Percentiles rank a stretch among this genome's conserved stretches.
phyloP scores from a whole-genome alignment of 345 rosid species.

The Salix caprea region DNA sequence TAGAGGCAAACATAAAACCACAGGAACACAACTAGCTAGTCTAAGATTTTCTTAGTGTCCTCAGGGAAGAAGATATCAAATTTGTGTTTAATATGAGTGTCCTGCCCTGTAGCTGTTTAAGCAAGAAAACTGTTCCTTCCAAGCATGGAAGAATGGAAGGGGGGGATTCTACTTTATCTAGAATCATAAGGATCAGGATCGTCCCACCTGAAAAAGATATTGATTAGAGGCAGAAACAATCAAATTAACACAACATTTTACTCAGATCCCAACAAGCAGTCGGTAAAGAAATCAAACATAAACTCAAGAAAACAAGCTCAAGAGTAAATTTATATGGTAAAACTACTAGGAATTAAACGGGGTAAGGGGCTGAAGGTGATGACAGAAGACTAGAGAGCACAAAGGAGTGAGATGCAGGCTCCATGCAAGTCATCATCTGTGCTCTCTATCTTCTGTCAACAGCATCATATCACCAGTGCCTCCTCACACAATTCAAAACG shows the following conservation, averaged over 20 bases:
- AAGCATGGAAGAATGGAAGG: background rate
- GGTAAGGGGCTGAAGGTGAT: conserved; percentile 44
- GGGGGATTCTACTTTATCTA: background rate
- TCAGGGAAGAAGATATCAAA: background rate
- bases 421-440: conserved; percentile 51
- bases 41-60: background rate
- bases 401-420: conserved; percentile 53
- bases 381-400: conserved; percentile 87
- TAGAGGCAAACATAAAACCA: too few species aligned
- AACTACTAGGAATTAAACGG: background rate
- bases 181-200: background rate
- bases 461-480: conserved; percentile 32
- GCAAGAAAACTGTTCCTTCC: background rate
- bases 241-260: background rate
- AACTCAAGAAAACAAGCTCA: background rate
- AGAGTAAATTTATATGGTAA: background rate
- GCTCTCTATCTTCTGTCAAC: conserved; percentile 96
- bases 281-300: background rate
- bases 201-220: background rate
- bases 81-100: background rate
- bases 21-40: background rate
- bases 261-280: background rate
- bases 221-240: background rate
- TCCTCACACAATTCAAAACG: background rate
- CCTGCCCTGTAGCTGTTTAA: background rate